A percentile compares a stretch with the other conserved stretches of the same genome.
Evolutionary conservation across 352 stramenopile species (phyloP).

Genomic region (Globisporangium irregulare): DNA sequence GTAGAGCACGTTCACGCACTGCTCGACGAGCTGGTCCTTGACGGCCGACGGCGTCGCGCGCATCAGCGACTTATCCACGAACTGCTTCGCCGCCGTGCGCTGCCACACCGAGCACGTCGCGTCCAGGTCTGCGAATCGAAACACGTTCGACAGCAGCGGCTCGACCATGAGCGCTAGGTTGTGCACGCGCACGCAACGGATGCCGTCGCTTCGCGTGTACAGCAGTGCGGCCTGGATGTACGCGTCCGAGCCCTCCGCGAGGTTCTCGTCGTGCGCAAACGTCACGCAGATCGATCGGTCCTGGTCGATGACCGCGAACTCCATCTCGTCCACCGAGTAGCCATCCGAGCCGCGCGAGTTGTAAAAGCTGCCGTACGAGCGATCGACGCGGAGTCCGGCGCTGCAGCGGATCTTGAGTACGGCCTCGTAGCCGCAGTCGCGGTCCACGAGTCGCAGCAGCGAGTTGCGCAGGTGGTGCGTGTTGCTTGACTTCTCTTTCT

Average conservation of each 20-base stretch:
- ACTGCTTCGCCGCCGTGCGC: conserved; percentile 69
- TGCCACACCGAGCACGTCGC: conserved; percentile 86
- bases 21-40: conserved; percentile 79
- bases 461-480: conserved; percentile 73
- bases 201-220: conserved; percentile 82
- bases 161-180: conserved; percentile 84
- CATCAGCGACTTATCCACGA: conserved; percentile 82
- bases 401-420: conserved; percentile 89
- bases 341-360: conserved; percentile 52
- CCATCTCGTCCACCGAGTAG: conserved; percentile 80
- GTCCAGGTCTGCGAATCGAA: conserved; percentile 86
- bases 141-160: conserved; percentile 81
- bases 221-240: conserved; percentile 89
- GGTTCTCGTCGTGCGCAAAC: conserved; percentile 84
- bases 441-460: conserved; percentile 68
- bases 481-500: conserved; percentile 82
- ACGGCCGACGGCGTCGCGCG: conserved; percentile 66
- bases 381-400: conserved; percentile 76
- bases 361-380: conserved; percentile 85
- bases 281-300: conserved; percentile 84
- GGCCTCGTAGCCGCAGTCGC: conserved; percentile 79
- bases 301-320: conserved; percentile 86
- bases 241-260: conserved; percentile 67
- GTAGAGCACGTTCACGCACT: conserved; percentile 86
- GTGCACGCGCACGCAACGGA: conserved; percentile 90